phyloP scores from a whole-genome alignment of 768 basidiomycete species.

The Mrakia gelida region DNA sequence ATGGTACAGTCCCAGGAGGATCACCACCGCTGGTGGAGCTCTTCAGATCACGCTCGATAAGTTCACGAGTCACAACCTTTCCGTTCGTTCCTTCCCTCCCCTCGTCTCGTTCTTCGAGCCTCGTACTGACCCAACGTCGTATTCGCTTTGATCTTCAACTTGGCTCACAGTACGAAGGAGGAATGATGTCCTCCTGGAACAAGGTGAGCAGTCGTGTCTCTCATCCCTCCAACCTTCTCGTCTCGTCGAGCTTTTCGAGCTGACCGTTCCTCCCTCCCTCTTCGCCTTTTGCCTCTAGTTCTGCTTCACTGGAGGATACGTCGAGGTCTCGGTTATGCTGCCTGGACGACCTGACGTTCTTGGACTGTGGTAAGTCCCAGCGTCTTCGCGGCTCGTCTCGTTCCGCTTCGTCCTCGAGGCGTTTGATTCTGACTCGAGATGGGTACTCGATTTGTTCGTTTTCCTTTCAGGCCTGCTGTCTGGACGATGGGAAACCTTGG shows the following conservation, averaged over 20 bases:
- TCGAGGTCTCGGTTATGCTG: slow-evolving; percentile 62
- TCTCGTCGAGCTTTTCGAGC: no score
- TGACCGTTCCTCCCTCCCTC: no score
- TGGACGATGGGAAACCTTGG: slow-evolving; percentile 73
- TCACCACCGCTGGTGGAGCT: slow-evolving; percentile 67
- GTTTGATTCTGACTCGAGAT: no score
- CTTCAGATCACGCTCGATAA: slow-evolving; percentile 68
- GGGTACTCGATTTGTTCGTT: no score
- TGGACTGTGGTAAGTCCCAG: slow-evolving; percentile 43
- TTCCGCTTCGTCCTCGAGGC: no score
- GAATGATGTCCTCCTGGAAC: slow-evolving; percentile 36
- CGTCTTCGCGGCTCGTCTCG: background rate
- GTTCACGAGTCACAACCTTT: slow-evolving; percentile 62
- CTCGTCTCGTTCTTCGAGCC: no score
- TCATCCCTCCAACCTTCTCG: no score
- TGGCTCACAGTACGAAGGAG: slow-evolving; percentile 60
- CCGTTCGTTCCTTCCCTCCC: no score
- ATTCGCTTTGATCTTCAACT: no score
- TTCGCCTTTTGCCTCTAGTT: slow-evolving; percentile 46
- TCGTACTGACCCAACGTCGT: no score
- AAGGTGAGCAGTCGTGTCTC: background rate
- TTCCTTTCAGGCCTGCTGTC: slow-evolving; percentile 39
- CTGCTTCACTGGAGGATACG: slow-evolving; percentile 83
- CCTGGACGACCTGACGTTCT: slow-evolving; percentile 64
- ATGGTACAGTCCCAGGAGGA: slow-evolving; percentile 67